phyloP scores from a whole-genome alignment of 2,329 filamentous ascomycete species.

The Trichocomaceae sp. region DNA sequence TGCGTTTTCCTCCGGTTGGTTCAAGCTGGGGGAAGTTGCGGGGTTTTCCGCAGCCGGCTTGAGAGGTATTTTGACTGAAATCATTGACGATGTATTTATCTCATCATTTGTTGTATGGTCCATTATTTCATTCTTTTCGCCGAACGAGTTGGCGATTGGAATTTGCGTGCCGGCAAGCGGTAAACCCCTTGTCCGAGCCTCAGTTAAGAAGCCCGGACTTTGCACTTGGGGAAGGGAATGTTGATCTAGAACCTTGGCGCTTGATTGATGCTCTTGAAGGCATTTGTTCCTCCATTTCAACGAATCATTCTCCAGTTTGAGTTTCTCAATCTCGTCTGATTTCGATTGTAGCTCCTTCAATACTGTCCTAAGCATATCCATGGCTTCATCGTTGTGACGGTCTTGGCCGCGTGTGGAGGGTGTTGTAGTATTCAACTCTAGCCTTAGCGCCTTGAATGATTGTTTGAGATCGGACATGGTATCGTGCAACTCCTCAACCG shows the following conservation, averaged over 20 bases:
- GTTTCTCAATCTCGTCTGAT: conserved; percentile 33
- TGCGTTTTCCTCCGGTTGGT: neutral
- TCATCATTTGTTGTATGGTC: conserved; percentile 19
- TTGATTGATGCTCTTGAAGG: conserved; percentile 25
- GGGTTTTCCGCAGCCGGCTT: conserved; percentile 15
- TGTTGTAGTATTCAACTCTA: conserved; percentile 27
- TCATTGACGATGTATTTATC: conserved; percentile 18
- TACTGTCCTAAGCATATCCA: conserved; percentile 34
- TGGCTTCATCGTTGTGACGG: conserved; percentile 18
- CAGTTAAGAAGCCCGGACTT: conserved; percentile 31
- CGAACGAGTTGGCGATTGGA: conserved; percentile 28
- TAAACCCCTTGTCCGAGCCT: conserved; percentile 27
- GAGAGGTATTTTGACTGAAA: conserved; percentile 22
- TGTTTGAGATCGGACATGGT: conserved; percentile 36
- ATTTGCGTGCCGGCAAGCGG: conserved; percentile 24
- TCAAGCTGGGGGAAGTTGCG: neutral
- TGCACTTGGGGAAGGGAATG: conserved; percentile 23
- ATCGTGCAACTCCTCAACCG: conserved; percentile 33
- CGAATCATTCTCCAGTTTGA: conserved; percentile 34
- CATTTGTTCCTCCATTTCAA: conserved; percentile 31
- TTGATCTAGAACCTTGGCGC: conserved; percentile 8
- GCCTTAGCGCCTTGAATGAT: conserved; percentile 32
- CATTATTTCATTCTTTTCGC: conserved; percentile 22
- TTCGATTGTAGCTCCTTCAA: conserved; percentile 34
- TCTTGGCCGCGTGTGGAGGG: conserved; percentile 22